Conservation (phyloP, 352 stramenopile genomes). For the Pythium rhizo-oryzae region DNA sequence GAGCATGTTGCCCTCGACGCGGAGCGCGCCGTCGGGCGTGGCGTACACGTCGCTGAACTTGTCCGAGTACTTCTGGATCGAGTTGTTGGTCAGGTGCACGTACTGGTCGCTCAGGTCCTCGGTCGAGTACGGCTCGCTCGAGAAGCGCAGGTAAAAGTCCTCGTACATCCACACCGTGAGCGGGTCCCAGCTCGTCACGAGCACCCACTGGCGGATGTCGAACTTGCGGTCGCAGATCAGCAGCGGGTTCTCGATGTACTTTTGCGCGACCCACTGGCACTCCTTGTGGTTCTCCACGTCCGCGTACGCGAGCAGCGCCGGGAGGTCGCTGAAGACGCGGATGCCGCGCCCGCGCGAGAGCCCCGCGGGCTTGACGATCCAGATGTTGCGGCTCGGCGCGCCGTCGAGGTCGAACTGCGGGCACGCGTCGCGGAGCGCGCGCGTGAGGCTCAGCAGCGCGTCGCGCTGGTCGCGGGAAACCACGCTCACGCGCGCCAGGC, state of each 20-base stretch:
- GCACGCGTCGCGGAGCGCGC: constrained; percentile 44
- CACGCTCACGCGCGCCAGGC: constrained; percentile 44
- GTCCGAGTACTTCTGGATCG: constrained; percentile 91
- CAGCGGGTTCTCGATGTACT: constrained; percentile 90
- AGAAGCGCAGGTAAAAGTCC: constrained; percentile 93
- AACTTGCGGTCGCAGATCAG: constrained; percentile 91
- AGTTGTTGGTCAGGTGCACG: constrained; percentile 95
- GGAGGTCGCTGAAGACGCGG: constrained; percentile 85
- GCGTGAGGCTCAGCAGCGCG: constrained; percentile 37
- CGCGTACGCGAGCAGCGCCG: constrained; percentile 80
- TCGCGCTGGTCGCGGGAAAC: constrained; percentile 31
- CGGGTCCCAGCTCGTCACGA: constrained; percentile 93
- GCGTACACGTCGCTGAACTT: constrained; percentile 87
- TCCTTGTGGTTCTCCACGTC: constrained; percentile 88
- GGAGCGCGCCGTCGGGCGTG: constrained; percentile 63
- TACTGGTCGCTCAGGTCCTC: constrained; percentile 87
- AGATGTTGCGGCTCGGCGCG: constrained; percentile 80
- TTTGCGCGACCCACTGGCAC: constrained; percentile 87
- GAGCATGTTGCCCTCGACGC: constrained; percentile 73
- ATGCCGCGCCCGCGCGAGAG: constrained; percentile 89
- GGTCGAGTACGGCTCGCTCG: constrained; percentile 80
- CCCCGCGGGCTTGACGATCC: constrained; percentile 93
- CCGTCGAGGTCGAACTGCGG: constrained; percentile 83
- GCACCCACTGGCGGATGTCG: constrained; percentile 93
- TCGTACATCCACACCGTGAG: constrained; percentile 93